Percentiles rank a stretch among this genome's conserved stretches.
Conservation (phyloP, 2,329 filamentous ascomycete genomes). For the Nigrograna mackinnonii region DNA sequence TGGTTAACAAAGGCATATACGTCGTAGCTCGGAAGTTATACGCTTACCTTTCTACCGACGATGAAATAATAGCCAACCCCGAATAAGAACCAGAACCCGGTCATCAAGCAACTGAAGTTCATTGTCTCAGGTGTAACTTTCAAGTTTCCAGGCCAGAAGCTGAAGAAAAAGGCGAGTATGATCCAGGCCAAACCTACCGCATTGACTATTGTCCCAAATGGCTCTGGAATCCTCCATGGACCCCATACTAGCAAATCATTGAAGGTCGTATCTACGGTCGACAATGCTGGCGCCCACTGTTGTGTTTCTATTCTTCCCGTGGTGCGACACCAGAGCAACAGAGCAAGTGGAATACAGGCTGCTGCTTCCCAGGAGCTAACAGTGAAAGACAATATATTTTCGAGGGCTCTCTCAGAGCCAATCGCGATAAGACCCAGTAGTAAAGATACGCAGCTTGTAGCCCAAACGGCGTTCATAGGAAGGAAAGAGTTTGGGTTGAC, state of each 20-base stretch:
- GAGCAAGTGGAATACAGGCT: not conserved
- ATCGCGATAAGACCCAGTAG: no score
- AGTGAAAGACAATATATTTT: no score
- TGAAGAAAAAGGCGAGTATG: slow-evolving; percentile 4
- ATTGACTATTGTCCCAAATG: not conserved
- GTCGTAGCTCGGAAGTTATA: no score
- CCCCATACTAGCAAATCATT: not conserved
- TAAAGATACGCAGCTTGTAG: no score
- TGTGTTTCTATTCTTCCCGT: slow-evolving; percentile 1
- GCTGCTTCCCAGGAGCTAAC: not conserved
- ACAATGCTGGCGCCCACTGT: no score
- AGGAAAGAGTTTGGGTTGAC: no score
- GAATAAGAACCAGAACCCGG: slow-evolving; percentile 4
- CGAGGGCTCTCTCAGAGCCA: no score
- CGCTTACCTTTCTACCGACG: no score
- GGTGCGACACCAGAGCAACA: slow-evolving; percentile 1
- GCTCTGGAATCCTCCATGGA: slow-evolving; percentile 2
- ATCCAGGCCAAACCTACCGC: not conserved
- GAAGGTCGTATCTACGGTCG: no score
- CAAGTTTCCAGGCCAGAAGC: slow-evolving; percentile 1
- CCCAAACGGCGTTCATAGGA: no score
- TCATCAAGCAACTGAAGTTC: slow-evolving; percentile 10
- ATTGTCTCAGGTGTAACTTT: not conserved
- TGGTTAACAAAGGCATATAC: no score
- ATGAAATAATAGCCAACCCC: slow-evolving; percentile 5